These are phyloP conservation scores for Acidomyces sp. DNA, from an alignment of 495 filamentous ascomycete species.

Conservation along the genomic window DNA sequence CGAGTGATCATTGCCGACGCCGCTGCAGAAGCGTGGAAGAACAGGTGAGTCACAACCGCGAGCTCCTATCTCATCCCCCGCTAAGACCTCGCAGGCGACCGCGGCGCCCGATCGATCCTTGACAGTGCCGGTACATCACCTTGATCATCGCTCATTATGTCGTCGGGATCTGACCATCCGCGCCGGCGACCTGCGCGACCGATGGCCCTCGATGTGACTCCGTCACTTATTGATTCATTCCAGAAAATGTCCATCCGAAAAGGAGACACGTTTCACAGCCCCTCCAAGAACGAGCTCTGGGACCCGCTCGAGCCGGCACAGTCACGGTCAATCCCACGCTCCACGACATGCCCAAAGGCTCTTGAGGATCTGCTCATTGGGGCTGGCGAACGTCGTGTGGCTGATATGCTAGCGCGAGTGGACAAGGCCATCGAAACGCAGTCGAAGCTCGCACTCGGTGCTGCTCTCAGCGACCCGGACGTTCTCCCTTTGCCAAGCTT, in stretches of 20 bases:
- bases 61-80: background rate
- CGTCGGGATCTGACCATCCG: constrained; percentile 23
- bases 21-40: no score
- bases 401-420: constrained; percentile 24
- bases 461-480: constrained; percentile 28
- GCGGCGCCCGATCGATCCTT: background rate
- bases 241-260: constrained; percentile 39
- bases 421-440: constrained; percentile 25
- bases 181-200: constrained; percentile 26
- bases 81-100: background rate
- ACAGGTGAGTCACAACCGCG: constrained; percentile 4
- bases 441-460: constrained; percentile 14
- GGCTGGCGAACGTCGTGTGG: constrained; percentile 21
- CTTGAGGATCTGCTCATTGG: constrained; percentile 27
- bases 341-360: constrained; percentile 48
- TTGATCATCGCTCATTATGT: constrained; percentile 21
- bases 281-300: constrained; percentile 30
- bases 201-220: constrained; percentile 13
- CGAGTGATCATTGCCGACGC: no score
- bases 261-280: constrained; percentile 49
- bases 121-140: constrained; percentile 9
- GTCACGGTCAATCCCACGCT: constrained; percentile 41
- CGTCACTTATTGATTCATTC: constrained; percentile 20
- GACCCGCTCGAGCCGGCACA: constrained; percentile 10
- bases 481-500: constrained; percentile 29